Base-by-base conservation (phyloP, 163 green algal species). In the Trebouxiophyceae sp. region DNA sequence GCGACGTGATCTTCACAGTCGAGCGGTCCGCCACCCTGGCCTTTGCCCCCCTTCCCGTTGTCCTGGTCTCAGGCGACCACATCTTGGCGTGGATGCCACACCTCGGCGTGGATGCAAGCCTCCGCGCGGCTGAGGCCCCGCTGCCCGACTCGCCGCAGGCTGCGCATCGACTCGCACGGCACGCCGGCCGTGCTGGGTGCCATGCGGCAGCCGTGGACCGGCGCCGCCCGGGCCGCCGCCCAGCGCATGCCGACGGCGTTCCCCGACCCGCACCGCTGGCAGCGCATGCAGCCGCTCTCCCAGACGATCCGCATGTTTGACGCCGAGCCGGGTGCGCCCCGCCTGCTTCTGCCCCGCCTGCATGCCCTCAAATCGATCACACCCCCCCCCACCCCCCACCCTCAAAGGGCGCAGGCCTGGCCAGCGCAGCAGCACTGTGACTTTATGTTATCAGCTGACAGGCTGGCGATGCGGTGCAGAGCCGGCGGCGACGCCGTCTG, bases 1-100 rank as follows among this genome's bases (percentile, higher is more conserved):
- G 16, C 23, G 31, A 71, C 7, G 44, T 71, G 19, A 45, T 28
- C 24, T 71, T 71, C 30, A 60, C 31, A 45, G 57, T 71, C 30
- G 24, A 71, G 2, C n/a, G 16, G 65, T 71, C 30, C 33, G 12
- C 39, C 12, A 50, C 39, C 12, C 19, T 50, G 12, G 39, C 12
- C 12, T n/a, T 16, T 50, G 12, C 19, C 39, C 39, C 12, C 12
- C 39, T 50, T 50, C 12, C 39, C 19, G 39, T 50, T 50, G n/a
- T 50, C 39, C 12, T 50, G 39, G 19, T 50, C 12, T 50, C 12
- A 50, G 39, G 39, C 12, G 39, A 50, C 12, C 12, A 50, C 12
- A 16, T 50, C 12, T 50, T 50, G 39, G 19, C 19, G 19, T 50
- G 19, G 19, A 50, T n/a, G 12, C 39, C 12, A 50, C 12, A 50